Conservation (phyloP, 164 flowering plant genomes). For the Stephania japonica region DNA sequence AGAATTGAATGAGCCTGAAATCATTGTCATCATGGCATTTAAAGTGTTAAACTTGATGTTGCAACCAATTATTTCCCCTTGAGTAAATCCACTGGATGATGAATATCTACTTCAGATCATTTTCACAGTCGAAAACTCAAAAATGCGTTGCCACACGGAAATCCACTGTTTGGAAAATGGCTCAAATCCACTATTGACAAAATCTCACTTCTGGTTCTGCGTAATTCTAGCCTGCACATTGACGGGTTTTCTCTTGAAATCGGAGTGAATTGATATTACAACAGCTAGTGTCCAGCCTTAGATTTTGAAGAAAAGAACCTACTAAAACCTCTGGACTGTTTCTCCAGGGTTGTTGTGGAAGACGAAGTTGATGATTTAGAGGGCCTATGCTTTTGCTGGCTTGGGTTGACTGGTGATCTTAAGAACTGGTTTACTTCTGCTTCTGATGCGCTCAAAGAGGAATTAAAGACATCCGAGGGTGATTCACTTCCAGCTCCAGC, state of each 20-base stretch:
- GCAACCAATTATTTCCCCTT: neutral
- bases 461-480: constrained; percentile 26
- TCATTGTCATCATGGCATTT: too few species aligned
- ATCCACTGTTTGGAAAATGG: neutral
- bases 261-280: neutral
- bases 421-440: constrained; percentile 27
- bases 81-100: neutral
- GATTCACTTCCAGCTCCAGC: constrained; percentile 39
- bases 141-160: neutral
- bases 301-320: constrained; percentile 82
- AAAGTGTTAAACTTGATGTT: neutral
- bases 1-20: neutral
- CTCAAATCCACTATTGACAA: constrained; percentile 6
- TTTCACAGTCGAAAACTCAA: neutral
- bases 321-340: constrained; percentile 68
- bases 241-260: neutral
- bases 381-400: constrained; percentile 43
- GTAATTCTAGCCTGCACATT: neutral
- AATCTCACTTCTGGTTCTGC: constrained; percentile 4
- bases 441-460: constrained; percentile 40
- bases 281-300: constrained; percentile 35
- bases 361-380: constrained; percentile 55
- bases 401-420: constrained; percentile 51
- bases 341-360: constrained; percentile 66
- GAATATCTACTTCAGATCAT: neutral